Base-by-base conservation (phyloP, 495 filamentous ascomycete species). In the Penicillium coffeae region DNA sequence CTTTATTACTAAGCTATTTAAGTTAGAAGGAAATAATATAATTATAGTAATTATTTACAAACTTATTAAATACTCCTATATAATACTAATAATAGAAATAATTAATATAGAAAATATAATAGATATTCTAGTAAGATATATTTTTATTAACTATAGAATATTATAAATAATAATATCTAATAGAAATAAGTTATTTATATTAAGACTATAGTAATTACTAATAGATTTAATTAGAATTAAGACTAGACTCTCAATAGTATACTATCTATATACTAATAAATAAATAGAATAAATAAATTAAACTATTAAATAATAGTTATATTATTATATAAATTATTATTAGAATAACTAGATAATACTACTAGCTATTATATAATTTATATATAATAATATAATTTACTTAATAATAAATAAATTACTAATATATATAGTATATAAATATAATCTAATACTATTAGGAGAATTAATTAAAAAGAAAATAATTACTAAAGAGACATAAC, bases 1-100 rank as follows among this genome's bases (percentile, higher is more conserved):
- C 21, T 58, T 65, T 35, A 56, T 60, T 15, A 48, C 48, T 3
- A 47, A 54, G 25, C 18, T 47, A 38, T 46, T 33, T 15, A 8
- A 32, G 5, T 50, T 21, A 42, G 38, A 42, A 3, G 27, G 7
- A 45, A 33, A 45, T 7, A 15, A 54, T 42, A 44, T 43, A 8
- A 55, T 52, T 34, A 49, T 44, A 10, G 22, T 48, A 30, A 30
- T 30, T 5, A 30, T 30, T 5, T 30, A 30, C 10, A 30, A 30
- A 30, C 25, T 30, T 30, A 30, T 10, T 5, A 30, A 30, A 30
- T 30, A 30, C 10, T 5, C 10, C 4, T 30, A 30, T 16, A 14
- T 43, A 30, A 4, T n/a, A 13, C 12, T 30, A 10, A 15, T 4
- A n/a, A 15, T 30, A 9, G 1, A 32, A 7, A 7, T 13, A 10